Conservation (phyloP, 352 stramenopile species). For the Phytophthora melonis region DNA sequence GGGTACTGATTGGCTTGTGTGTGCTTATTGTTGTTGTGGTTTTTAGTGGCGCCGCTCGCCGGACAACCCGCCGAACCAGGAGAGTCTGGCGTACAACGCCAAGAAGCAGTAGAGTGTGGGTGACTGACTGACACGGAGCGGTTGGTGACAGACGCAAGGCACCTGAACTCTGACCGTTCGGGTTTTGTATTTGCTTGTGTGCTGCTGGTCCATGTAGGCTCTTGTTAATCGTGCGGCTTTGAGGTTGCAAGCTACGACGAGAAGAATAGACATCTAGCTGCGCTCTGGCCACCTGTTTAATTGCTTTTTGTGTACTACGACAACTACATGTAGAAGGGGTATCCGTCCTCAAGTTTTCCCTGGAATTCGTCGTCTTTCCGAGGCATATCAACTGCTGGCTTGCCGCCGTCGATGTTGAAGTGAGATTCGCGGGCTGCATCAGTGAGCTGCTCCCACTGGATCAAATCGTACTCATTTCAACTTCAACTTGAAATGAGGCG, state of each 20-base stretch:
- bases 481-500: no score
- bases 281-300: no score
- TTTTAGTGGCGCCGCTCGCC: constrained; percentile 78
- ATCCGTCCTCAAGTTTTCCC: background rate
- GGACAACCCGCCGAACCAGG: constrained; percentile 83
- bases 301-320: background rate
- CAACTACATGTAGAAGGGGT: background rate
- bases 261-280: background rate
- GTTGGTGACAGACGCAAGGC: no score
- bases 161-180: no score
- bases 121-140: no score
- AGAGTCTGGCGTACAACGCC: constrained; percentile 76
- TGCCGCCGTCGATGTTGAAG: background rate
- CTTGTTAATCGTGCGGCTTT: background rate
- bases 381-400: background rate
- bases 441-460: constrained; percentile 27
- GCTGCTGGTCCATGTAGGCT: background rate
- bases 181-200: background rate
- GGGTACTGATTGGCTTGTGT: no score
- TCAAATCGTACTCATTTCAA: no score
- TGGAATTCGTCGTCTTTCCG: background rate
- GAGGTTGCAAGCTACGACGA: background rate
- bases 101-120: constrained; percentile 61
- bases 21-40: constrained; percentile 14
- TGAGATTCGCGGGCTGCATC: constrained; percentile 5